Percentiles rank a stretch among this genome's conserved stretches.
phyloP scores from a whole-genome alignment of 805 yeast species.

The Teunomyces cretensis region DNA sequence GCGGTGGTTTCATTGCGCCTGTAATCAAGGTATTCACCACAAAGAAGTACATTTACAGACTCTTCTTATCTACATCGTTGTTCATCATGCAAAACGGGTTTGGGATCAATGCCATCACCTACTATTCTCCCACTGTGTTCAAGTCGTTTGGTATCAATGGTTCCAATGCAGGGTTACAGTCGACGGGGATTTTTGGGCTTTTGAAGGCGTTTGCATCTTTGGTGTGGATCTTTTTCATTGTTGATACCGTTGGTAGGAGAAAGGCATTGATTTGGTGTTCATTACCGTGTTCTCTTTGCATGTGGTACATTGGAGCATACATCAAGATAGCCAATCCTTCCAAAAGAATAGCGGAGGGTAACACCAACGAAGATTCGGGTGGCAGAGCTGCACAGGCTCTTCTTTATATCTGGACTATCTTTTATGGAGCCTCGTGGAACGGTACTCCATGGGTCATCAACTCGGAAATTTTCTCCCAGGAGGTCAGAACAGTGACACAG shows the following conservation, averaged over 20 bases:
- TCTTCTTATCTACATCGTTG: conserved; percentile 36
- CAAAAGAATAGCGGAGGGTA: conserved; percentile 19
- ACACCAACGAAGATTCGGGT: conserved; percentile 27
- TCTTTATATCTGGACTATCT: conserved; percentile 47
- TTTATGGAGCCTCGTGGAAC: conserved; percentile 45
- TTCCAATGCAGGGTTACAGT: conserved; percentile 43
- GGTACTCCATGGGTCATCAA: conserved; percentile 50
- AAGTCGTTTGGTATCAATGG: conserved; percentile 49
- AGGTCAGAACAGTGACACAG: conserved; percentile 42
- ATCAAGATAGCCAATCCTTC: conserved; percentile 38
- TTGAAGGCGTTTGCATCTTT: conserved; percentile 46
- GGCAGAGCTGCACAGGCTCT: conserved; percentile 46
- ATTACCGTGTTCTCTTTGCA: conserved; percentile 40
- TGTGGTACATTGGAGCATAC: conserved; percentile 52
- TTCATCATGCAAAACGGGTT: conserved; percentile 47
- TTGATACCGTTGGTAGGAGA: conserved; percentile 49
- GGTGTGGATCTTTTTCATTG: conserved; percentile 45
- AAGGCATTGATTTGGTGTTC: conserved; percentile 39
- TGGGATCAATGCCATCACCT: conserved; percentile 52
- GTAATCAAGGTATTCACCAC: conserved; percentile 31
- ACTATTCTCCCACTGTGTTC: conserved; percentile 54
- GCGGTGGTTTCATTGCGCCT: conserved; percentile 39
- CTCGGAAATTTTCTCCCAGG: conserved; percentile 46
- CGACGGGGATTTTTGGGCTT: conserved; percentile 56
- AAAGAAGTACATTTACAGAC: conserved; percentile 30